Base-by-base conservation (phyloP, 129 eudicot genomes). In the Scalesia atractyloides region DNA sequence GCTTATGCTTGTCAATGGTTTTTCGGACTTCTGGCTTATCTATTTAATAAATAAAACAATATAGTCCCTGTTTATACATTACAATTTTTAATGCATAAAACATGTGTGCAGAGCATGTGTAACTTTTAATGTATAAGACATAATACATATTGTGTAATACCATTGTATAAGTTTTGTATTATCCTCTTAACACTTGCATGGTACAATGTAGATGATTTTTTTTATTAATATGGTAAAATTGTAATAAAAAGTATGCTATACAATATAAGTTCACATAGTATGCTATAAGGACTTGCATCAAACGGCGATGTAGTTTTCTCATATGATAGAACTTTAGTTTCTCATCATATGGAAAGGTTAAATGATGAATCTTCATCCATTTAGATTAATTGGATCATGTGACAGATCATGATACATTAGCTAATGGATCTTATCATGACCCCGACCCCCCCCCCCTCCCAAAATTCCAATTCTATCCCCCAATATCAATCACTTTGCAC, bases 1-100 rank as follows among this genome's bases (percentile, higher is more conserved):
- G 7, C 20, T 61, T 37, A 51, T 66, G 65, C 43, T 50, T 64
- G 62, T 65, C 43, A 74, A 64, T 37, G 36, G 64, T 13, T 30
- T 10, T 13, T n/a, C n/a, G 57, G 46, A 22, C 66, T 17, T 30
- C 15, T n/a, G n/a, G n/a, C n/a, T n/a, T n/a, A n/a, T n/a, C n/a
- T n/a, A n/a, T n/a, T n/a, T n/a, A n/a, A n/a, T n/a, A n/a, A n/a
- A n/a, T n/a, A n/a, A n/a, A n/a, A n/a, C n/a, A n/a, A n/a, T n/a
- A n/a, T n/a, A n/a, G n/a, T n/a, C n/a, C n/a, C n/a, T n/a, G n/a
- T n/a, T n/a, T n/a, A n/a, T n/a, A n/a, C n/a, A n/a, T n/a, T n/a
- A n/a, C n/a, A n/a, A n/a, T n/a, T n/a, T n/a, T n/a, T n/a, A n/a
- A 57, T 41, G 22, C 14, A 43, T 22, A n/a, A 17, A 22, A 72